Evolutionary conservation across 176 grass and related monocot genomes (phyloP), one percentile per base, ranked within the genome.

Genomic region (Oryza nivara): DNA sequence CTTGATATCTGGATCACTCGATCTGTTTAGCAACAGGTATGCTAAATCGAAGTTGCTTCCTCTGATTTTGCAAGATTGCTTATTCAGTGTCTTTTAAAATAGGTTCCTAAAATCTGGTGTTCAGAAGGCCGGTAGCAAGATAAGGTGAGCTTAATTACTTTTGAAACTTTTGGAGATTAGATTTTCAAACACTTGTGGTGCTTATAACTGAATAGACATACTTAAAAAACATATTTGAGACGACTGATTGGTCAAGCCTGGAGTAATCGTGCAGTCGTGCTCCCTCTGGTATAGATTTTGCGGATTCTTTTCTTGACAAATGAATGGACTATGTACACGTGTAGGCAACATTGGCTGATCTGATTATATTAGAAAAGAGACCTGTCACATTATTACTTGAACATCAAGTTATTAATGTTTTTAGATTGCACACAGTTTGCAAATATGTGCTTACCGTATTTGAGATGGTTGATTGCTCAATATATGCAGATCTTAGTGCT

Each of bases 21-120:
- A 96, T 83, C 79, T 99, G 40, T 99, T 99, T 83, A 94, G 91
- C 86, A 99, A 99, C 78, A 67, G 83, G 92, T 98, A 89, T 84
- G 30, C 20, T 44, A 70, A 28, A 71, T 22, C 1, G 8, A 80
- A 65, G 2, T 87, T 23, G 8, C 38, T 66, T 80, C 68, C 36
- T 46, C 23, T 34, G 4, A 2, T 32, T 43, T 64, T 26, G 40
- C 20, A 75, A 67, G 20, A 46, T 44, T 46, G 4, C 46, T 86
- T 40, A 86, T 86, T 9, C 8, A 47, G 19, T 86, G 68, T 67
- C 11, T 0, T 45, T 86, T 36, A 73, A 88, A 67, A 67, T 70
- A 96, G 96, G 28, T 96, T 96, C 82, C 83, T 96, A 8, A 99
- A 87, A 75, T 99, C 90, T 84, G 83, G 86, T 88, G 92, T 94